Base-by-base conservation (phyloP, 495 filamentous ascomycete genomes). In the Alectoria sarmentosa region DNA sequence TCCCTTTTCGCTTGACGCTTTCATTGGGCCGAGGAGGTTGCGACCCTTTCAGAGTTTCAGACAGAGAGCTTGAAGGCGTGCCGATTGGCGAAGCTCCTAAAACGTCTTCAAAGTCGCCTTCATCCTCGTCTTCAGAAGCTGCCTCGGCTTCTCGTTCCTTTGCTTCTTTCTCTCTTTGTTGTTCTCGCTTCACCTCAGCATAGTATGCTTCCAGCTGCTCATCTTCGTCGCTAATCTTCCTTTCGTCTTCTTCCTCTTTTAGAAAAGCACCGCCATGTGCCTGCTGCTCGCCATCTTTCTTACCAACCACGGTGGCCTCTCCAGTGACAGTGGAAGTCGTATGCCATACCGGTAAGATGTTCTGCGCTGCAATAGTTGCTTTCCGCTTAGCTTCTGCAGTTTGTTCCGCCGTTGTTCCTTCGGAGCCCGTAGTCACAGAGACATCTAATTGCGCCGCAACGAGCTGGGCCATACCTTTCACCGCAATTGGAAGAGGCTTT, bases 301-400 rank as follows among this genome's bases (percentile, higher is more conserved):
- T 72, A 14, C 34, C 71, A 62, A 56, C 65, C 58, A 60, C 65
- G 63, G 28, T 74, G 66, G 48, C 66, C 23, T 76, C 72, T 72
- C 77, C 76, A 8, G 79, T 76, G 49, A 99, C 90, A 3, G 93
- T 96, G 55, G 87, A 91, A 56, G 90, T 85, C 3, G 88, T 90
- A 71, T 96, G 92, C 91, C 95, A 97, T 15, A 86, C 80, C 0
- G 94, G 94, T 44, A 99, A 77, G 7, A 84, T 85, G 66, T 99
- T 99, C 74, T 96, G 89, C 67, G 84, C 81, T 56, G 89, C 87
- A 65, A 93, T 73, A 58, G 84, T 83, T 61, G 90, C 90, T 69
- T 90, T 91, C 61, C 87, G 82, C 55, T 82, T 83, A 42, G 83
- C 80, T 69, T 90, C 90, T 54, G 88, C 90, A 6, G 83, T 83